Conservation (phyloP, 805 yeast genomes). For the Cyberlindnera sargentensis region DNA sequence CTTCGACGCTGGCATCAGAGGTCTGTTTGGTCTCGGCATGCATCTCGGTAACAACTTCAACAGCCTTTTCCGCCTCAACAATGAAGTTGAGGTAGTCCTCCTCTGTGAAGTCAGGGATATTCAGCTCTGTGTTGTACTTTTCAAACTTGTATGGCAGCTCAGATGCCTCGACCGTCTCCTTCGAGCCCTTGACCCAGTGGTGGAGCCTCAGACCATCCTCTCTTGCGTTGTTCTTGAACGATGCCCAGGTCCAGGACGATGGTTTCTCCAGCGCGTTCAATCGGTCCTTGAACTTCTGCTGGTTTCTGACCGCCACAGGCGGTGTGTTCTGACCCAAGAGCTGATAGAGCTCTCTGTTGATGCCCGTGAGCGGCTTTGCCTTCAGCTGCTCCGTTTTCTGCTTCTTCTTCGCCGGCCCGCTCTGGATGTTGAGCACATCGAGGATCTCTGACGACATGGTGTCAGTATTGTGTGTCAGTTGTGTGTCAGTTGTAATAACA, state of each 20-base stretch:
- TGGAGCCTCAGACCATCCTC: slow-evolving; percentile 44
- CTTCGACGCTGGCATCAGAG: slow-evolving; percentile 8
- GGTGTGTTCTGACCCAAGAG: slow-evolving; percentile 91
- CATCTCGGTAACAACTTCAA: slow-evolving; percentile 2
- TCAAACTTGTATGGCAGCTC: slow-evolving; percentile 58
- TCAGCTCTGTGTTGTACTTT: slow-evolving; percentile 61
- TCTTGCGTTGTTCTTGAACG: slow-evolving; percentile 52
- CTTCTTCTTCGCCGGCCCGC: slow-evolving; percentile 26
- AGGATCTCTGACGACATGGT: slow-evolving; percentile 52
- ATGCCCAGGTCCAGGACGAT: slow-evolving; percentile 74
- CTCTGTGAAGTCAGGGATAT: slow-evolving; percentile 59
- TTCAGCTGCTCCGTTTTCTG: slow-evolving; percentile 23
- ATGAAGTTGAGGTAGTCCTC: slow-evolving; percentile 54
- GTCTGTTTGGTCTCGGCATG: slow-evolving; percentile 7
- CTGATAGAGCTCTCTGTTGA: slow-evolving; percentile 85
- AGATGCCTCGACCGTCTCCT: slow-evolving; percentile 18
- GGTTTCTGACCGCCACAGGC: slow-evolving; percentile 54
- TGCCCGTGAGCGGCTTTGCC: slow-evolving; percentile 44
- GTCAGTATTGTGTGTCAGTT: not conserved
- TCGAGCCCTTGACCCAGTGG: slow-evolving; percentile 85
- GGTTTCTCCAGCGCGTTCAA: slow-evolving; percentile 55
- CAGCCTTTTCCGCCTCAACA: slow-evolving; percentile 22
- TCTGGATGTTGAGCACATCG: slow-evolving; percentile 67
- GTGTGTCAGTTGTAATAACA: not conserved
- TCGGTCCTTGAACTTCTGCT: slow-evolving; percentile 54